Percentiles rank a stretch among this genome's conserved stretches.
phyloP scores from a whole-genome alignment of 106 monocot genomes.

The Alisma plantagoaquatica region DNA sequence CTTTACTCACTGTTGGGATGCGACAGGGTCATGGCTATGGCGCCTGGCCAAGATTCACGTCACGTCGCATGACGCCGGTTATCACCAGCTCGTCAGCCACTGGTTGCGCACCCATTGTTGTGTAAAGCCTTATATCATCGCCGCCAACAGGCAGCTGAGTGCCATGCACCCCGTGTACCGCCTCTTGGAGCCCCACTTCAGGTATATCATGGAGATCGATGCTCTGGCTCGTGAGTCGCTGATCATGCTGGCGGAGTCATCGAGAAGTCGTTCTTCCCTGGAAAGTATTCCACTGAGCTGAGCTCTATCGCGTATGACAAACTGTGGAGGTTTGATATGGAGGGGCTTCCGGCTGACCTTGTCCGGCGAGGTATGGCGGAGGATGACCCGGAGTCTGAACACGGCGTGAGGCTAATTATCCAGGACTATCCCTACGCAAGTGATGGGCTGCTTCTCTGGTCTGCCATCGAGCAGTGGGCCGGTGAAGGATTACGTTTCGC shows the following conservation, averaged over 20 bases:
- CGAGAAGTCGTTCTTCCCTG: conserved; percentile 82
- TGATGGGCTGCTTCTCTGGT: conserved; percentile 93
- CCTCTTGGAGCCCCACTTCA: conserved; percentile 84
- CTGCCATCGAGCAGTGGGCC: conserved; percentile 51
- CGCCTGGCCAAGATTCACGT: conserved; percentile 97
- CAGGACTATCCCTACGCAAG: conserved; percentile 92
- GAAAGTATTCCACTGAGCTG: conserved; percentile 54
- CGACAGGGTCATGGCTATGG: conserved; percentile 85
- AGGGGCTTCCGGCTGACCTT: conserved; percentile 83
- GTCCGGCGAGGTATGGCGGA: conserved; percentile 83
- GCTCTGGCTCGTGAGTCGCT: conserved; percentile 76
- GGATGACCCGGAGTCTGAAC: conserved; percentile 52
- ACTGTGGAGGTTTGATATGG: conserved; percentile 71
- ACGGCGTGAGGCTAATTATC: conserved; percentile 59
- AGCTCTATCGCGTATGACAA: conserved; percentile 54
- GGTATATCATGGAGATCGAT: conserved; percentile 83
- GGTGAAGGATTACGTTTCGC: conserved; percentile 32
- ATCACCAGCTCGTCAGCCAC: conserved; percentile 96
- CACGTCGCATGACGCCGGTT: conserved; percentile 88
- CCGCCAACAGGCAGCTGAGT: conserved; percentile 70
- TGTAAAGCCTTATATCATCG: conserved; percentile 77
- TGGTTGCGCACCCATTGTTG: conserved; percentile 81
- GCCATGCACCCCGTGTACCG: conserved; percentile 86
- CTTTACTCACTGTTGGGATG: conserved; percentile 68
- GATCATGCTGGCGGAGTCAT: conserved; percentile 77